phyloP scores from a whole-genome alignment of 2,329 filamentous ascomycete genomes.

The Microdochium bolleyi region DNA sequence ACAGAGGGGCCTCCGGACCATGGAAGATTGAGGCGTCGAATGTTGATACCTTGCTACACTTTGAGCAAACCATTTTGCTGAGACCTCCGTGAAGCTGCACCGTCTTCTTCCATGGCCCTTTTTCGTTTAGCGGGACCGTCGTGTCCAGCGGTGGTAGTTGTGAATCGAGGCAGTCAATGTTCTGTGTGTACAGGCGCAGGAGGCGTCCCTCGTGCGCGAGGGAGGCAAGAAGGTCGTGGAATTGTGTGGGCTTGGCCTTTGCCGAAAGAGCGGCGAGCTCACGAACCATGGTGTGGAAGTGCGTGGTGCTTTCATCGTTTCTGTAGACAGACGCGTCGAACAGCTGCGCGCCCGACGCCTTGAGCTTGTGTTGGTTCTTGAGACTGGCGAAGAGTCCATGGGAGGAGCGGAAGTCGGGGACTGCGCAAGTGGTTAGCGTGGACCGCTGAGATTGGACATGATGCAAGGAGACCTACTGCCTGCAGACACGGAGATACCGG shows the following conservation, averaged over 20 bases:
- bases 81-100: constrained; percentile 91
- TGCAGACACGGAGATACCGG: constrained; percentile 93
- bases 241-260: constrained; percentile 72
- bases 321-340: constrained; percentile 98
- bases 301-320: constrained; percentile 78
- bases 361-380: constrained; percentile 80
- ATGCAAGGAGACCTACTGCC: constrained; percentile 57
- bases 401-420: constrained; percentile 92
- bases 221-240: constrained; percentile 89
- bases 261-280: constrained; percentile 74
- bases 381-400: constrained; percentile 82
- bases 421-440: constrained; percentile 29
- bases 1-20: constrained; percentile 76
- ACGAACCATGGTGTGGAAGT: constrained; percentile 95
- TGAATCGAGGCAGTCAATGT: constrained; percentile 93
- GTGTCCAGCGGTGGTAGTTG: constrained; percentile 73
- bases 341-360: constrained; percentile 86
- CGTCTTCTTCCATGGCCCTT: constrained; percentile 87
- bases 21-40: constrained; percentile 77
- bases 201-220: constrained; percentile 81
- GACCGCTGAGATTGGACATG: constrained; percentile 4
- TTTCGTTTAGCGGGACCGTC: constrained; percentile 68
- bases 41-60: constrained; percentile 69
- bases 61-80: constrained; percentile 94
- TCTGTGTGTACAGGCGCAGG: constrained; percentile 88